phyloP scores from a whole-genome alignment of 345 rosid species.

The Angophora floribunda region DNA sequence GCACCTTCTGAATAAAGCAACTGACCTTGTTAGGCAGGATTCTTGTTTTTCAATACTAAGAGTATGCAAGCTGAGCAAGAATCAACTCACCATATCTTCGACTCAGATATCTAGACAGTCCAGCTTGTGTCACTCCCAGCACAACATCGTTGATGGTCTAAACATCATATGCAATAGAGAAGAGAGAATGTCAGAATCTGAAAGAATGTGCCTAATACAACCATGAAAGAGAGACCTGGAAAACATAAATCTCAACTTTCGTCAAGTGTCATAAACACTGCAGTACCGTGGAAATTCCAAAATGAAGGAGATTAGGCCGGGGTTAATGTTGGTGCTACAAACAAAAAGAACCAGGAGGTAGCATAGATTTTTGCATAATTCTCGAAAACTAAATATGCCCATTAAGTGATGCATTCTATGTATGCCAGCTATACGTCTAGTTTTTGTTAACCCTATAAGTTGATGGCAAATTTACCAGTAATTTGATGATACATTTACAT shows the following conservation, averaged over 20 bases:
- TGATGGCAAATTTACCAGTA: neutral
- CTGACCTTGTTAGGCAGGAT: neutral
- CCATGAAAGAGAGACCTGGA: neutral
- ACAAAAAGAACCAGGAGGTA: neutral
- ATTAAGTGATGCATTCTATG: neutral
- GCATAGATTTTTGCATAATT: neutral
- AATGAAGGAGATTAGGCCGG: neutral
- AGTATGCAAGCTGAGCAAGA: neutral
- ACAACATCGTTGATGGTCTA: slow-evolving; percentile 79
- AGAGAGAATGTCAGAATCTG: neutral
- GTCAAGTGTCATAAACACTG: neutral
- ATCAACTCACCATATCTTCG: slow-evolving; percentile 41
- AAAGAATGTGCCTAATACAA: neutral
- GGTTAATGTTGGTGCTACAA: neutral
- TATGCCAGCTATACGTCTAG: neutral
- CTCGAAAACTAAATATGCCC: neutral
- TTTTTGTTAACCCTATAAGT: neutral
- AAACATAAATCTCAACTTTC: neutral
- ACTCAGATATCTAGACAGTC: slow-evolving; percentile 46
- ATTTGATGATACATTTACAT: neutral
- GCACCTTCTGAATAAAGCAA: neutral
- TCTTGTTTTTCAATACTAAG: neutral
- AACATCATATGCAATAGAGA: neutral
- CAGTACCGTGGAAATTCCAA: neutral
- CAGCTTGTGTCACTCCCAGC: slow-evolving; percentile 64